Evolutionary conservation across 306 rosid genomes (phyloP), one percentile per base, ranked within the genome.

Genomic region (Oemleria cerasiformis): DNA sequence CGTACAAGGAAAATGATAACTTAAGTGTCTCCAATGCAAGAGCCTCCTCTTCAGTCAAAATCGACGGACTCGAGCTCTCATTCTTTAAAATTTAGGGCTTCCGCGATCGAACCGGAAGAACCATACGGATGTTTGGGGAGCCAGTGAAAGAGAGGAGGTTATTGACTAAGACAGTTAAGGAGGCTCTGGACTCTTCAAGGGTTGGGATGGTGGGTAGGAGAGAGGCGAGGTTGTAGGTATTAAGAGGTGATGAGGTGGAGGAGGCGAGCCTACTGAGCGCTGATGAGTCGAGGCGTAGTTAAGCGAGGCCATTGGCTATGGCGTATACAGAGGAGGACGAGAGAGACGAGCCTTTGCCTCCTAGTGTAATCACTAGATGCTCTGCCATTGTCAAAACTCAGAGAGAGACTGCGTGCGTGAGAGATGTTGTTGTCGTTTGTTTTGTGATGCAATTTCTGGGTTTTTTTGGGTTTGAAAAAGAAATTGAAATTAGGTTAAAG

Each of bases 281-380:
- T 2, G 96, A 86, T 5, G 90, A 77, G 63, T 94, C 99, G 20
- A 88, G 79, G 25, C 90, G 81, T 6, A 83, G 68, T 0, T 51
- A 81, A 73, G 97, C 55, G n/a, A 57, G 68, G 63, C 77, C 74
- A 8, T 73, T 77, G 34, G 98, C 84, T 8, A 88, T 69, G 80
- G 89, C 84, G 77, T 65, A 77, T 42, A 91, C 76, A 64, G 92
- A 51, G 50, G 84, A 75, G 66, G 98, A 89, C 15, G 97, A 81
- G 41, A 91, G 88, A 43, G 97, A 72, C 4, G 90, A 85, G 36
- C 90, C 92, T 77, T 91, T 94, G 77, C 85, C 96, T 2, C 97
- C 99, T 8, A 91, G 73, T 1, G 92, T 87, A 2, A 88, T 66
- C 45, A 82, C 78, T 43, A 84, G 70, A 14, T 73, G 42, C 21